phyloP scores from a whole-genome alignment of 768 basidiomycete species.

The Lactarius deliciosus region DNA sequence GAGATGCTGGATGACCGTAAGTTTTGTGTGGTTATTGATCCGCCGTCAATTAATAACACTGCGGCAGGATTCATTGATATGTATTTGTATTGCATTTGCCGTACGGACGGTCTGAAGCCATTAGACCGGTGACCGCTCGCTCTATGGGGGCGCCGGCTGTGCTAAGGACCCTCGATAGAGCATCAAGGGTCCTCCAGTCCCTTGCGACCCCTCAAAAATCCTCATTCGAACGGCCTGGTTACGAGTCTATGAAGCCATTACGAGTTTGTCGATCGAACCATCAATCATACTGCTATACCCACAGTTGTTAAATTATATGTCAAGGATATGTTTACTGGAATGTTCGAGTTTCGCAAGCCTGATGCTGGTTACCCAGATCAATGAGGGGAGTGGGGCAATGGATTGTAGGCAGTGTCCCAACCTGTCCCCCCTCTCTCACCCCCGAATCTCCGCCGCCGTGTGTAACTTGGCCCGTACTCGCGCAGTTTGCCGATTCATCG shows the following conservation, averaged over 20 bases:
- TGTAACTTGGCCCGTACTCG: constrained; percentile 6
- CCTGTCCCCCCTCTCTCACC: background rate
- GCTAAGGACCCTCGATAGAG: too few relatives aligned
- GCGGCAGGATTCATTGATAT: constrained; percentile 66
- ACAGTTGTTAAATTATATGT: constrained; percentile 23
- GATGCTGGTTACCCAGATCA: background rate
- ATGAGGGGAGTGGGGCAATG: background rate
- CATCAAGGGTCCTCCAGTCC: too few relatives aligned
- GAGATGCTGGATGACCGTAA: constrained; percentile 77
- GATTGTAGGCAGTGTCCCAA: constrained; percentile 5
- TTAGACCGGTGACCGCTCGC: background rate
- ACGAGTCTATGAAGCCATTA: constrained; percentile 27
- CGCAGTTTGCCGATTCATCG: constrained; percentile 23
- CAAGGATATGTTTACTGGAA: constrained; percentile 10
- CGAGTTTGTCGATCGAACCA: constrained; percentile 7
- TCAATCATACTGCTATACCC: constrained; percentile 24
- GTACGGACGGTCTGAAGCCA: constrained; percentile 46
- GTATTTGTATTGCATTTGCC: constrained; percentile 63
- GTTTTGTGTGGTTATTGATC: constrained; percentile 35
- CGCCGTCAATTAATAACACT: constrained; percentile 16
- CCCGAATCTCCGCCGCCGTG: constrained; percentile 21
- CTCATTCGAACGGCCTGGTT: too few relatives aligned
- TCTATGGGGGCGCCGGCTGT: too few relatives aligned
- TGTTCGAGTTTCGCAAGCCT: constrained; percentile 12
- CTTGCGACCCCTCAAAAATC: too few relatives aligned